Conservation (phyloP, 129 eudicot species). For the Flaveria bidentis region DNA sequence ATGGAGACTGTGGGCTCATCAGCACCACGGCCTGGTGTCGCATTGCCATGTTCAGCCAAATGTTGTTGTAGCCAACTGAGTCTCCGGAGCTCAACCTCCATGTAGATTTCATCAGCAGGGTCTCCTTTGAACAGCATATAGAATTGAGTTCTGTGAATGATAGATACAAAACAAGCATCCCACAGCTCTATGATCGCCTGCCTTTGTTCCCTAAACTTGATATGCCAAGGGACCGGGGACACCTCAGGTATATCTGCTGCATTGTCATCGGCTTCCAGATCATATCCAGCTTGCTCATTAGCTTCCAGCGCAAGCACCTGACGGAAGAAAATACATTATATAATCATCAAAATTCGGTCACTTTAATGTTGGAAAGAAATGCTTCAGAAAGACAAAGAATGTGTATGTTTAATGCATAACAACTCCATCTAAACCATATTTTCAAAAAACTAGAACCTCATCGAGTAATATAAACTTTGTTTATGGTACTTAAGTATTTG, state of each 20-base stretch:
- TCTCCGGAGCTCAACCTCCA: conserved; percentile 96
- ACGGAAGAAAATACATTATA: conserved; percentile 3
- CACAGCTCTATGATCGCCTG: conserved; percentile 87
- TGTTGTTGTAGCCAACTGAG: conserved; percentile 85
- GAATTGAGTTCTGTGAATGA: conserved; percentile 91
- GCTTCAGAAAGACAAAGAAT: not conserved
- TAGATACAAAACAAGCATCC: conserved; percentile 86
- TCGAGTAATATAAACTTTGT: not conserved
- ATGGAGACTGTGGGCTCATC: conserved; percentile 76
- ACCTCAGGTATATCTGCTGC: conserved; percentile 42
- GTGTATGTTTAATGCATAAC: too few relatives aligned
- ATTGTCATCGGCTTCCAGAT: conserved; percentile 61
- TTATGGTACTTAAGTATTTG: not conserved
- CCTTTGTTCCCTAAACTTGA: conserved; percentile 75
- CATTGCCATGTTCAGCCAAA: conserved; percentile 76
- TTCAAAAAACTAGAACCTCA: not conserved
- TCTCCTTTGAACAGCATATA: conserved; percentile 93
- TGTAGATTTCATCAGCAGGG: conserved; percentile 83
- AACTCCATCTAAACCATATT: too few relatives aligned
- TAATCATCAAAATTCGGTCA: not conserved
- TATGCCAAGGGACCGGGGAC: conserved; percentile 67
- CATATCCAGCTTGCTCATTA: conserved; percentile 88
- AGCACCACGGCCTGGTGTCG: conserved; percentile 79
- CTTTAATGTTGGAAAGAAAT: not conserved
- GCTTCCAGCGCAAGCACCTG: conserved; percentile 98